Percentiles rank a stretch among this genome's conserved stretches.
Evolutionary conservation across 2,329 filamentous ascomycete species (phyloP).

Genomic region (Phialocephala sp.): DNA sequence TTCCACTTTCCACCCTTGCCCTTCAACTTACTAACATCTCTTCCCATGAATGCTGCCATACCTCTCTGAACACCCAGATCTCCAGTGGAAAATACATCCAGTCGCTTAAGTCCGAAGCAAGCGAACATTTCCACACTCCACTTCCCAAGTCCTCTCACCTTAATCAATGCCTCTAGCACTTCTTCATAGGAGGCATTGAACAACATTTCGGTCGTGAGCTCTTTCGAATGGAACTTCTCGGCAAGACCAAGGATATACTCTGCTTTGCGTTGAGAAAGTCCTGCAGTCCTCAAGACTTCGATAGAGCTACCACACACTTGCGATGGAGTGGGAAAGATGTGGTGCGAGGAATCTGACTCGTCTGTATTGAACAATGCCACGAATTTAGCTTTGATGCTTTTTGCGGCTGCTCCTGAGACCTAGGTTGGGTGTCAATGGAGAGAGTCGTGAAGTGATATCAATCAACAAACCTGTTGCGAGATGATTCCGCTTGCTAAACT

Average conservation of each 20-base stretch:
- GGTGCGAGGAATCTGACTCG: slow-evolving; percentile 38
- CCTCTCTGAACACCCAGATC: slow-evolving; percentile 93
- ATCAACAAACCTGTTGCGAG: slow-evolving; percentile 71
- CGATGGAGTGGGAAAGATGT: slow-evolving; percentile 74
- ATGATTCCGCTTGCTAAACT: slow-evolving; percentile 87
- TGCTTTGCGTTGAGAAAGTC: slow-evolving; percentile 91
- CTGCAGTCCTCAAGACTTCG: slow-evolving; percentile 77
- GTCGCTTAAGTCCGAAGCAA: slow-evolving; percentile 89
- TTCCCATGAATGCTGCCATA: slow-evolving; percentile 86
- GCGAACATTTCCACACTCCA: slow-evolving; percentile 99
- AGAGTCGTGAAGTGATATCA: slow-evolving; percentile 17
- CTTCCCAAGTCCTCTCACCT: slow-evolving; percentile 82
- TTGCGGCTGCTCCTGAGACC: slow-evolving; percentile 90
- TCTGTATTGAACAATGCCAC: slow-evolving; percentile 68
- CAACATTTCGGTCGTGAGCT: slow-evolving; percentile 77
- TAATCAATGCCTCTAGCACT: slow-evolving; percentile 79
- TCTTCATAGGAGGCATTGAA: slow-evolving; percentile 84
- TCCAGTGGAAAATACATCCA: slow-evolving; percentile 91
- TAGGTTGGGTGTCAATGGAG: slow-evolving; percentile 14
- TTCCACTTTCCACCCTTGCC: slow-evolving; percentile 86
- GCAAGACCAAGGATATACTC: slow-evolving; percentile 92
- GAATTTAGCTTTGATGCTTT: slow-evolving; percentile 87
- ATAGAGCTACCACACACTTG: slow-evolving; percentile 71
- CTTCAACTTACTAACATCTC: slow-evolving; percentile 85
- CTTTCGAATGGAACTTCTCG: slow-evolving; percentile 76